These are phyloP conservation scores for Crinitomyces ghanaensis DNA, from an alignment of 805 yeast species.

Conservation along the genomic window DNA sequence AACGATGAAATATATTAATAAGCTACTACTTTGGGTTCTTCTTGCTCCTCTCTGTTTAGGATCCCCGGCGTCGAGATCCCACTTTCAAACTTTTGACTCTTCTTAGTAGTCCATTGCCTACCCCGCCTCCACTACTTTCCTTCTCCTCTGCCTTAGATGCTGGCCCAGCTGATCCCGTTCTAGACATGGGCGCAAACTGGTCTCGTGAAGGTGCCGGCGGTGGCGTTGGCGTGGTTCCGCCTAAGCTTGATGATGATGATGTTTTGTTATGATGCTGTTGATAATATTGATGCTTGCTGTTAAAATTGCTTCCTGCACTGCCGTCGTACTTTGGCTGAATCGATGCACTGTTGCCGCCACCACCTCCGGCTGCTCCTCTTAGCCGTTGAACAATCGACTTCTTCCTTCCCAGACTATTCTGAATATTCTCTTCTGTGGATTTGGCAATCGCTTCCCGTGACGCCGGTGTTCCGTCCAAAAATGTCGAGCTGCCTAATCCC, in stretches of 20 bases:
- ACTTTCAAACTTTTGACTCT: conserved; percentile 88
- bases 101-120: conserved; percentile 37
- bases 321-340: too few relatives aligned
- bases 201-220: too few relatives aligned
- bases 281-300: too few relatives aligned
- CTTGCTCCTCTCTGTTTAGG: neutral
- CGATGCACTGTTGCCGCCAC: conserved; percentile 5
- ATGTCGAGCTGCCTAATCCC: conserved; percentile 88
- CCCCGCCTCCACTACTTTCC: conserved; percentile 6
- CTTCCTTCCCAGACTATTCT: conserved; percentile 51
- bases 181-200: too few relatives aligned
- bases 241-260: too few relatives aligned
- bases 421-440: conserved; percentile 19
- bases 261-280: too few relatives aligned
- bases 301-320: too few relatives aligned
- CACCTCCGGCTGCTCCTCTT: conserved; percentile 24
- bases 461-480: conserved; percentile 95
- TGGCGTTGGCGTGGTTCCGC: too few relatives aligned
- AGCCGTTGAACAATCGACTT: conserved; percentile 71
- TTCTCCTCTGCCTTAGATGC: conserved; percentile 3
- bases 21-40: too few relatives aligned
- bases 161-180: conserved; percentile 2
- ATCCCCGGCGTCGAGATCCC: conserved; percentile 25
- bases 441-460: conserved; percentile 32
- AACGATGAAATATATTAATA: too few relatives aligned